Percentiles rank a stretch among this genome's conserved stretches.
Conservation (phyloP, 2,329 filamentous ascomycete species). For the Saccharata proteae region DNA sequence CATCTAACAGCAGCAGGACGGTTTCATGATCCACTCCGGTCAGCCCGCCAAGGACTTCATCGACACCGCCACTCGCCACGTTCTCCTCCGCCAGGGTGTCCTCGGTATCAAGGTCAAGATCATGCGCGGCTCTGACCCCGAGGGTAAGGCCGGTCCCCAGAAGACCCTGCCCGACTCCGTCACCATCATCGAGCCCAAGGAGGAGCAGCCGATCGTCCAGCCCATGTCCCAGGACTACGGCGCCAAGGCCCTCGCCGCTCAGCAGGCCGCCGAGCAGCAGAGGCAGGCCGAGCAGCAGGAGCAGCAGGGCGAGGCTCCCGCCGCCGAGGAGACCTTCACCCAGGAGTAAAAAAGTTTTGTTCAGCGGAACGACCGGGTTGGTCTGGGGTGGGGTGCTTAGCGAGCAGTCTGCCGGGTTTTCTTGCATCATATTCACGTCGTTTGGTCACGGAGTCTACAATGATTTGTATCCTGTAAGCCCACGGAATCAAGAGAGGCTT, state of each 20-base stretch:
- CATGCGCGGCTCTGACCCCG: conserved; percentile 98
- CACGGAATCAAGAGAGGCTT: no score
- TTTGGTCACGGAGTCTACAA: no score
- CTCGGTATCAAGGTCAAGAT: conserved; percentile 99
- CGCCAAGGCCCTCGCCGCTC: conserved; percentile 66
- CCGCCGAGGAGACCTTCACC: conserved; percentile 4
- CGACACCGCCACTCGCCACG: conserved; percentile 95
- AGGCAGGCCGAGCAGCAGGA: conserved; percentile 47
- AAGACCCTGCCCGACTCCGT: conserved; percentile 97
- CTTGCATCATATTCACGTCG: no score
- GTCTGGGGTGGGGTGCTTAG: no score
- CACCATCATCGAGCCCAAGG: conserved; percentile 99
- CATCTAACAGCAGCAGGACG: conserved; percentile 45
- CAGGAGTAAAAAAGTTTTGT: conserved; percentile 9
- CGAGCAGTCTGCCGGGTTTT: no score
- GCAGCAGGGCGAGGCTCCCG: conserved; percentile 28
- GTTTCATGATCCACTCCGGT: conserved; percentile 99
- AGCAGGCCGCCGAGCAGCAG: conserved; percentile 53
- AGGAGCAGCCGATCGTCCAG: conserved; percentile 90
- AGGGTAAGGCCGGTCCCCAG: conserved; percentile 96
- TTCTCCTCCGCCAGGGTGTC: conserved; percentile 98
- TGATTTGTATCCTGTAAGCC: no score
- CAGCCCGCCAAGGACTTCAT: conserved; percentile 99
- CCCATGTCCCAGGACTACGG: conserved; percentile 98
- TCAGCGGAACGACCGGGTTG: conserved; percentile 5